These are phyloP conservation scores for Thielaviopsis cerberus DNA, from an alignment of 2,329 filamentous ascomycete genomes.

Conservation along the genomic window DNA sequence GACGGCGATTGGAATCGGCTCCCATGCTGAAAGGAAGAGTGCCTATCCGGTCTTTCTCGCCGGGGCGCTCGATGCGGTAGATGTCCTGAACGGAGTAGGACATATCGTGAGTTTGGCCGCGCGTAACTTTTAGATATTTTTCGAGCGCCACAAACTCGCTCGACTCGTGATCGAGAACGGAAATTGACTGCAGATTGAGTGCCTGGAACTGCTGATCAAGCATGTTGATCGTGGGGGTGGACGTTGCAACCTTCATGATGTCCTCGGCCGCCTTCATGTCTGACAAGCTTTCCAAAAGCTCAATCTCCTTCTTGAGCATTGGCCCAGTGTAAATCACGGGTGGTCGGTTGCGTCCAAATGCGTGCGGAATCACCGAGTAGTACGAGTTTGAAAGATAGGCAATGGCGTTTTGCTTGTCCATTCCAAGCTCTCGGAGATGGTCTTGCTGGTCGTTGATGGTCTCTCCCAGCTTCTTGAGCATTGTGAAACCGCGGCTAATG, in stretches of 20 bases:
- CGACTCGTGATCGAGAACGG: slow-evolving; percentile 37
- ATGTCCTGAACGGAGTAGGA: slow-evolving; percentile 50
- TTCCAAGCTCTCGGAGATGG: slow-evolving; percentile 26
- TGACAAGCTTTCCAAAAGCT: slow-evolving; percentile 59
- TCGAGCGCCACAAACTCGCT: slow-evolving; percentile 47
- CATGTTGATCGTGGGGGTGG: slow-evolving; percentile 36
- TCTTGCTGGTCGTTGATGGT: slow-evolving; percentile 38
- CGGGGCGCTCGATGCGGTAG: slow-evolving; percentile 62
- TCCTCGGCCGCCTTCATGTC: slow-evolving; percentile 70
- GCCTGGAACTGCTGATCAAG: slow-evolving; percentile 57
- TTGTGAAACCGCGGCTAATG: slow-evolving; percentile 55
- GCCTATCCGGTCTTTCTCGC: slow-evolving; percentile 52
- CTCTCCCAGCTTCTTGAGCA: slow-evolving; percentile 55
- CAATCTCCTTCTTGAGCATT: slow-evolving; percentile 56
- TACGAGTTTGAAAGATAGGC: slow-evolving; percentile 57
- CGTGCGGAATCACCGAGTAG: slow-evolving; percentile 68
- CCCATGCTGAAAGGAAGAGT: slow-evolving; percentile 20
- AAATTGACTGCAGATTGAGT: slow-evolving; percentile 60
- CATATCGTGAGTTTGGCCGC: slow-evolving; percentile 46
- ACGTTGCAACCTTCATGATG: slow-evolving; percentile 46
- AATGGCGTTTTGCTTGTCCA: slow-evolving; percentile 23
- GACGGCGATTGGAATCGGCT: slow-evolving; percentile 45
- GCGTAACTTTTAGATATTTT: slow-evolving; percentile 48
- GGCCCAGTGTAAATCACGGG: slow-evolving; percentile 41
- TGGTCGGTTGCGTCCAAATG: slow-evolving; percentile 55